phyloP scores from a whole-genome alignment of 2,329 filamentous ascomycete genomes.

The Colletotrichum higginsianum region DNA sequence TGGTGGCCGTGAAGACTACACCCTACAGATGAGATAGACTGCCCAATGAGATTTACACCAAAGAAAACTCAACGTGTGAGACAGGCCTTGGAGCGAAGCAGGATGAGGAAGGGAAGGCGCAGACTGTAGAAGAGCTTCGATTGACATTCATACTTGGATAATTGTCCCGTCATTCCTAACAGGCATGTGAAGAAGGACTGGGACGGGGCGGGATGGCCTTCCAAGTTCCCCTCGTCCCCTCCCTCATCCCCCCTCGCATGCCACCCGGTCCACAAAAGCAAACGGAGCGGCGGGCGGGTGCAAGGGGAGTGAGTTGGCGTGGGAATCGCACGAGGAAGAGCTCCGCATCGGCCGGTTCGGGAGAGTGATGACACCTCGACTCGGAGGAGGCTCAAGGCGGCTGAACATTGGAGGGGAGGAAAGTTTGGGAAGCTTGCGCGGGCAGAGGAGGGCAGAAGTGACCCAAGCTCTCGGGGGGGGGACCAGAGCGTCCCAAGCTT shows the following conservation, averaged over 20 bases:
- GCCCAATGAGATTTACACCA: conserved; percentile 7
- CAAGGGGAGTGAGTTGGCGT: conserved; percentile 7
- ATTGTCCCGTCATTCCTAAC: conserved; percentile 16
- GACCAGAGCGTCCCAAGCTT: conserved; percentile 11
- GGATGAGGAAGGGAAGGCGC: background rate
- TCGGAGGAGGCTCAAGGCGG: conserved; percentile 29
- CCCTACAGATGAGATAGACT: background rate
- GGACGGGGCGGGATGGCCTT: background rate
- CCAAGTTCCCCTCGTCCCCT: background rate
- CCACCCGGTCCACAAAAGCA: conserved; percentile 33
- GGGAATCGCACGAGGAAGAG: conserved; percentile 24
- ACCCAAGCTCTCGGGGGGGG: background rate
- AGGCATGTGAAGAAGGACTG: conserved; percentile 31
- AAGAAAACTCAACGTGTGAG: conserved; percentile 1
- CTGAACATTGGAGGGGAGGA: background rate
- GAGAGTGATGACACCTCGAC: conserved; percentile 43
- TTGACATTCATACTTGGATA: conserved; percentile 34
- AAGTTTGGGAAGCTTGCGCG: background rate
- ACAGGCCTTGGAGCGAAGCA: background rate
- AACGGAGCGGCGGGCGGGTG: conserved; percentile 23
- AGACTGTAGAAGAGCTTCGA: conserved; percentile 11
- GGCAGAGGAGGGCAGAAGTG: background rate
- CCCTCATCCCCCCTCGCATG: conserved; percentile 13
- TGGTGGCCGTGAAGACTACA: background rate
- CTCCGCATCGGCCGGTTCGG: conserved; percentile 31